Conservation (phyloP, 1,284 basidiomycete species). For the Ganoderma lucidum region DNA sequence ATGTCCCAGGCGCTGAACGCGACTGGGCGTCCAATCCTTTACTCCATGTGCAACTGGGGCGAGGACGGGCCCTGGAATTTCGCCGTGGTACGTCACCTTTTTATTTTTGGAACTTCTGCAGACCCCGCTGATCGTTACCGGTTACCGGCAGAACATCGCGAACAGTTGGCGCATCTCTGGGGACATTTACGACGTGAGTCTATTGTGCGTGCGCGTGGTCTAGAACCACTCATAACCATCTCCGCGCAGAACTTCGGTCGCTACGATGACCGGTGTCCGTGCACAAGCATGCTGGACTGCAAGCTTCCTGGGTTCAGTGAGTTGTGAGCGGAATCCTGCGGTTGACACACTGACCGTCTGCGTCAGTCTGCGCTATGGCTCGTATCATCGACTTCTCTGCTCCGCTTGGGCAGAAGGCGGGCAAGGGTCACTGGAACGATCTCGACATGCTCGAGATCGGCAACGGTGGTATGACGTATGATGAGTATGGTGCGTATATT, state of each 20-base stretch:
- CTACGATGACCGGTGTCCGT: constrained; percentile 53
- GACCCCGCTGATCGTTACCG: neutral
- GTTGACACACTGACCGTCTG: neutral
- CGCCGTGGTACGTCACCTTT: constrained; percentile 42
- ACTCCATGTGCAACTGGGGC: constrained; percentile 59
- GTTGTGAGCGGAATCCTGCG: constrained; percentile 16
- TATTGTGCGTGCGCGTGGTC: too few relatives aligned
- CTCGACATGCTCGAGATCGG: constrained; percentile 54
- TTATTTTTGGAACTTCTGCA: neutral
- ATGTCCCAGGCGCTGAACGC: constrained; percentile 57
- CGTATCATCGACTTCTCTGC: constrained; percentile 51
- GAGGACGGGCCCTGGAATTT: constrained; percentile 57
- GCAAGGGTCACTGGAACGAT: constrained; percentile 51
- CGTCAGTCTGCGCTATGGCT: constrained; percentile 45
- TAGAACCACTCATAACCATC: neutral
- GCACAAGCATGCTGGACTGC: constrained; percentile 49
- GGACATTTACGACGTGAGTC: constrained; percentile 49
- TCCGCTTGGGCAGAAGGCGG: constrained; percentile 49
- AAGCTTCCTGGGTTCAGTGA: constrained; percentile 47
- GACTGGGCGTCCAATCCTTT: constrained; percentile 55
- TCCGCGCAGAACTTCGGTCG: constrained; percentile 46
- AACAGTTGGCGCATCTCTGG: constrained; percentile 57
- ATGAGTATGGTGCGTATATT: constrained; percentile 46
- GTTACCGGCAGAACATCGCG: constrained; percentile 46
- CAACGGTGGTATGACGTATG: constrained; percentile 52